phyloP scores from a whole-genome alignment of 164 flowering plant genomes.

The Tinospora cordifolia region DNA sequence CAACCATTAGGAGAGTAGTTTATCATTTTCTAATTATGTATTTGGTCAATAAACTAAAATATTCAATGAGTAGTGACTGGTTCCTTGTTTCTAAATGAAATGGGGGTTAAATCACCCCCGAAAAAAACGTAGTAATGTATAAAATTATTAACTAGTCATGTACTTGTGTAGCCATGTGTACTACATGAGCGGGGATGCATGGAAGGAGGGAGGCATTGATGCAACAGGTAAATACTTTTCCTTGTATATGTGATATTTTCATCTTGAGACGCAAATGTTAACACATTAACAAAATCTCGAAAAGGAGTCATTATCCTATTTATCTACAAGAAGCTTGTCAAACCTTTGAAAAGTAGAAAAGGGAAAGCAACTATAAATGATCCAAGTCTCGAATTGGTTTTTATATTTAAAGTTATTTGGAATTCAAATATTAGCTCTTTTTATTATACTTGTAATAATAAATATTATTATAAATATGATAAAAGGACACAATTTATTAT shows the following conservation, averaged over 20 bases:
- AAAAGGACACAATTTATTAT: too few species aligned
- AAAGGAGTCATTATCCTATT: too few species aligned
- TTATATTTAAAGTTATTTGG: neutral
- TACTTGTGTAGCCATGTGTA: constrained; percentile 73
- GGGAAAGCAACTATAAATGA: neutral
- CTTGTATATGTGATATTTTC: constrained; percentile 9
- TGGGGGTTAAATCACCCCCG: too few species aligned
- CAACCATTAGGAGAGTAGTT: neutral
- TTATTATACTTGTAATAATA: too few species aligned
- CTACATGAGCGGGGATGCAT: constrained; percentile 99
- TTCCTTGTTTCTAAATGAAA: too few species aligned
- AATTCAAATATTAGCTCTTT: too few species aligned
- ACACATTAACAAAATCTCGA: too few species aligned
- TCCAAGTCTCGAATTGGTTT: neutral
- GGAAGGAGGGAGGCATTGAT: constrained; percentile 99
- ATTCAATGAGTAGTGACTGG: neutral
- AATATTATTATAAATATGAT: too few species aligned
- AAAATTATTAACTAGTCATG: constrained; percentile 12
- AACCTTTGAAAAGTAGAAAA: neutral
- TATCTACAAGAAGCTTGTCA: too few species aligned
- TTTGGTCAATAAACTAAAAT: neutral
- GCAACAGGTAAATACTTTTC: constrained; percentile 67
- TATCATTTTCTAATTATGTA: neutral
- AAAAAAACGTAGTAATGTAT: neutral
- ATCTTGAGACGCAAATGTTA: neutral